A percentile compares a stretch with the other conserved stretches of the same genome.
phyloP scores from a whole-genome alignment of 2,329 filamentous ascomycete species.

The Fusarium penzigii region DNA sequence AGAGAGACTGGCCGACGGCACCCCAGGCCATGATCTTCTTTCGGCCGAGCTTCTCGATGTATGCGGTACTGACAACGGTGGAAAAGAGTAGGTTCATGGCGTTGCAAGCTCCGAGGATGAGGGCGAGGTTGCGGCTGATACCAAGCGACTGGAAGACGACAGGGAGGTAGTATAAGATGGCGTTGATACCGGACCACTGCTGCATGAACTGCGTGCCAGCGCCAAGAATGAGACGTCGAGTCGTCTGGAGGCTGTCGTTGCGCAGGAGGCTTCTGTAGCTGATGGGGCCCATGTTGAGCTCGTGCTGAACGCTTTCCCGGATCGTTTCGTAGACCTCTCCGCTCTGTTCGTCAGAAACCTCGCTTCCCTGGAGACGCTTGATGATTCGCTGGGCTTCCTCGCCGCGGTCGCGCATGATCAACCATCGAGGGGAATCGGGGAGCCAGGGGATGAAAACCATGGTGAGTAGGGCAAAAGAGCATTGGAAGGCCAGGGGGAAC shows the following conservation, averaged over 20 bases:
- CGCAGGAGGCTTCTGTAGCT: slow-evolving; percentile 5
- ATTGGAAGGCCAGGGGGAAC: slow-evolving; percentile 47
- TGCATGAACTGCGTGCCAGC: slow-evolving; percentile 14
- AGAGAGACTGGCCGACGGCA: slow-evolving; percentile 3
- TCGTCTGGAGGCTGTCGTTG: slow-evolving; percentile 8
- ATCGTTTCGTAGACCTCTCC: slow-evolving; percentile 1
- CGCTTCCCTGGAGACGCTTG: slow-evolving; percentile 1
- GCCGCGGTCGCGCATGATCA: background rate
- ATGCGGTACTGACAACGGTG: slow-evolving; percentile 2
- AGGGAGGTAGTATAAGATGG: slow-evolving; percentile 12
- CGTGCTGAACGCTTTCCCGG: background rate
- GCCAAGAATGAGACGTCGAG: slow-evolving; percentile 10
- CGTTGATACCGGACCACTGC: slow-evolving; percentile 16
- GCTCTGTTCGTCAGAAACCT: slow-evolving; percentile 2
- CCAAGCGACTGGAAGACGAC: slow-evolving; percentile 5
- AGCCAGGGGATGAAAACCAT: slow-evolving; percentile 30
- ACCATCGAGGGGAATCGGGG: slow-evolving; percentile 8
- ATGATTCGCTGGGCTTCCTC: slow-evolving; percentile 5
- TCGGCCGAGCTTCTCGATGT: slow-evolving; percentile 4
- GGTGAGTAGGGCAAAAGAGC: slow-evolving; percentile 24
- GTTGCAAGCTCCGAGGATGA: slow-evolving; percentile 10
- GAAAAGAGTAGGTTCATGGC: slow-evolving; percentile 4
- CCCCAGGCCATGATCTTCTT: slow-evolving; percentile 8
- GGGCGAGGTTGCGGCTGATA: slow-evolving; percentile 1
- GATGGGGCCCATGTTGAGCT: background rate